Conservation (phyloP, 352 stramenopile species). For the Phytopythium ostracodes region DNA sequence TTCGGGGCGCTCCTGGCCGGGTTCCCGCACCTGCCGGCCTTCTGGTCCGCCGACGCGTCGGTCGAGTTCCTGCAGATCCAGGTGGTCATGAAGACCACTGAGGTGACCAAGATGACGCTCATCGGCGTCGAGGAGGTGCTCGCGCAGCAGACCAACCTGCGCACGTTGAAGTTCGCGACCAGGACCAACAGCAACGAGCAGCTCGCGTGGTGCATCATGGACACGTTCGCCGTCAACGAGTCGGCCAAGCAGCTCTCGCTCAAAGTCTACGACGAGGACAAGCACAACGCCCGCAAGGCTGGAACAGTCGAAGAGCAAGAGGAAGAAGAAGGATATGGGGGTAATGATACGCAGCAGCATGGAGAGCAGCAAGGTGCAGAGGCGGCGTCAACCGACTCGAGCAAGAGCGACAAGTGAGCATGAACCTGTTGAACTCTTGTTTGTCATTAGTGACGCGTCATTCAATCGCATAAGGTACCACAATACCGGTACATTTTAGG, state of each 20-base stretch:
- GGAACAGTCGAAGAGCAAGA: background rate
- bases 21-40: constrained; percentile 9
- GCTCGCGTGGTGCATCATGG: constrained; percentile 35
- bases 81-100: constrained; percentile 28
- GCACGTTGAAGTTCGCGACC: constrained; percentile 30
- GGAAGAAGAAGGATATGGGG: background rate
- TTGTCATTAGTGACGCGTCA: background rate
- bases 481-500: background rate
- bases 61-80: constrained; percentile 37
- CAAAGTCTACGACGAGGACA: constrained; percentile 15
- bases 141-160: constrained; percentile 30
- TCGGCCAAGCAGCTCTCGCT: constrained; percentile 24
- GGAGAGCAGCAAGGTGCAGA: background rate
- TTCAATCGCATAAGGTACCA: background rate
- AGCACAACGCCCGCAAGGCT: background rate
- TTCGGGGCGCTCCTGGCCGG: constrained; percentile 22
- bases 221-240: constrained; percentile 29
- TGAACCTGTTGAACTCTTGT: background rate
- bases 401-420: constrained; percentile 3
- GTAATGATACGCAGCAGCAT: background rate
- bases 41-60: constrained; percentile 20
- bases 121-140: constrained; percentile 33
- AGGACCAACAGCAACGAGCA: constrained; percentile 25
- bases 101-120: constrained; percentile 37
- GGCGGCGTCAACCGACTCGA: background rate